Evolutionary conservation across 805 yeast genomes (phyloP).

Genomic region (Candida bentonensis): DNA sequence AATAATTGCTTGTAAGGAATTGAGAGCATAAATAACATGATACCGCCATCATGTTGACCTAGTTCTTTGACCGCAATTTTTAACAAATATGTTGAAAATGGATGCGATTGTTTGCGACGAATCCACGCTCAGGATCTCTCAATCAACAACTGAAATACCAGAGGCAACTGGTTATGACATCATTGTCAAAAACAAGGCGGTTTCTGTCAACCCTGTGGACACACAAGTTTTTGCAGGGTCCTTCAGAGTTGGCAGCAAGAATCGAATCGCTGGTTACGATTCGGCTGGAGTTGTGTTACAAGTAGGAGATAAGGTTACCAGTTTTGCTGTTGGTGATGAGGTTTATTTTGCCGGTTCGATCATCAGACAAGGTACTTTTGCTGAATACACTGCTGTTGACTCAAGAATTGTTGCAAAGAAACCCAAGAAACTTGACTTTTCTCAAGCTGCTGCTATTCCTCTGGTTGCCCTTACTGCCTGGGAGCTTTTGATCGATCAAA

Average conservation of each 20-base stretch:
- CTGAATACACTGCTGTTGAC: slow-evolving; percentile 8
- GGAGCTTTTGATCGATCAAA: slow-evolving; percentile 6
- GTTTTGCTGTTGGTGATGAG: slow-evolving; percentile 12
- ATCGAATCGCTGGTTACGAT: slow-evolving; percentile 12
- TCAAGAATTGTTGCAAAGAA: slow-evolving; percentile 5
- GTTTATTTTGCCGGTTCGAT: slow-evolving; percentile 6
- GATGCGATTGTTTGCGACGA: background rate
- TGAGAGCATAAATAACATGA: too few species aligned
- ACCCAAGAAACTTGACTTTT: slow-evolving; percentile 11
- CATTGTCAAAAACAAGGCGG: background rate
- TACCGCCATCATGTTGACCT: too few species aligned
- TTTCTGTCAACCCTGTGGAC: background rate
- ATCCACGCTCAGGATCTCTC: background rate
- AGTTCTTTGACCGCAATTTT: too few species aligned
- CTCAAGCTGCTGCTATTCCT: slow-evolving; percentile 12
- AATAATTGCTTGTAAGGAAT: too few species aligned
- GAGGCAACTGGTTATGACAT: background rate
- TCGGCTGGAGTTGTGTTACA: slow-evolving; percentile 15
- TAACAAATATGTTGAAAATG: background rate
- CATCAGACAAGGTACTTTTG: slow-evolving; percentile 8
- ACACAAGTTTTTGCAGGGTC: background rate
- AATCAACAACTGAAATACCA: background rate
- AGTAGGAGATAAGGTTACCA: slow-evolving; percentile 12
- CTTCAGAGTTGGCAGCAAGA: background rate
- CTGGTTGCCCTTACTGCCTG: slow-evolving; percentile 10